Base-by-base conservation (phyloP, 768 basidiomycete genomes). In the Kwoniella heveanensis region DNA sequence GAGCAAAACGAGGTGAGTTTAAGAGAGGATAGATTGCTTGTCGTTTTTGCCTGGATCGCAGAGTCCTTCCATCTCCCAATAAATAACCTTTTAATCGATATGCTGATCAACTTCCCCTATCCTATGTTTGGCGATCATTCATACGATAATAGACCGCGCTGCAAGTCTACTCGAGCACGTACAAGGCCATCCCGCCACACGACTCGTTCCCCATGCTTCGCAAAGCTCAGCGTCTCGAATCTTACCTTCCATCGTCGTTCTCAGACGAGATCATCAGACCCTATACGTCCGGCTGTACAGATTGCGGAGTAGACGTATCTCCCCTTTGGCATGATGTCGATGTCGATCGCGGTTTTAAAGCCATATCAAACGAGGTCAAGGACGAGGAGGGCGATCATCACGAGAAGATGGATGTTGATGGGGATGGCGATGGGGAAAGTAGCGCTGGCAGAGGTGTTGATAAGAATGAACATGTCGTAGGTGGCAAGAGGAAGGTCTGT, bases 161-260 rank as follows among this genome's bases (percentile, higher is more conserved):
- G 21, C 92, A 96, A 80, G 87, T 90, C 13, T 98, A 90, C 77
- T 88, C 88, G 57, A 85, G 85, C 64, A 84, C 85, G 12, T 94
- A 92, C 83, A 98, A 98, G 79, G 88, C 88, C 71, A 88, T 88
- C 7, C 83, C 84, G 0, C 81, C 87, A 1, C 87, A 90, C 70
- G 71, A 70, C 10, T 87, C 91, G 1, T 92, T 95, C 77, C 90
- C 87, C 1, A 84, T 94, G 6, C 85, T 96, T 25, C 90, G 95
- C 54, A 94, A 94, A 80, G 93, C 93, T 8, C 86, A 86, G 19
- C 86, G 92, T 19, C 83, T 97, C 21, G 95, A 97, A 74, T 81
- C 82, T 29, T 83, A 91, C 50, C 82, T 92, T 32, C 57, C 65
- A 12, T 12, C 49, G 8, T 27, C 50, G 9, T 22, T 46, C 25